phyloP scores from a whole-genome alignment of 2,329 filamentous ascomycete species.

The Sodiomyces alkalinus region DNA sequence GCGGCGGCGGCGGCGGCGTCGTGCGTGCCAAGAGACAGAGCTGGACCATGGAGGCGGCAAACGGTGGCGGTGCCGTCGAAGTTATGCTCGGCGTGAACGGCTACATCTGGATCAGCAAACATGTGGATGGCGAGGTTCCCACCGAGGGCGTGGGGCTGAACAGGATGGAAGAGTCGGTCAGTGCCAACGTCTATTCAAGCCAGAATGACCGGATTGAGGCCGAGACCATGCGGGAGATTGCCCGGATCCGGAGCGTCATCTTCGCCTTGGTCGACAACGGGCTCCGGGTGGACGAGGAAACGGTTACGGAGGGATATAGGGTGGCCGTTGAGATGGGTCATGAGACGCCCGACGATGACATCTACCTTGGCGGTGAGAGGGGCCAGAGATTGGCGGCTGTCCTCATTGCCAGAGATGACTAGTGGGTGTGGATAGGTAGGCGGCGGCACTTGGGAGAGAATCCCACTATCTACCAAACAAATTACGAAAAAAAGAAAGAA shows the following conservation, averaged over 20 bases:
- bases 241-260: constrained; percentile 67
- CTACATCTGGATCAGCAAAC: constrained; percentile 89
- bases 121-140: constrained; percentile 45
- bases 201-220: constrained; percentile 78
- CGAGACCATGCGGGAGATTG: constrained; percentile 75
- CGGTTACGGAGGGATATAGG: constrained; percentile 67
- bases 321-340: constrained; percentile 63
- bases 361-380: constrained; percentile 44
- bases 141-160: constrained; percentile 56
- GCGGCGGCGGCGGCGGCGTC: constrained; percentile 74
- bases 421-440: constrained; percentile 2
- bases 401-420: constrained; percentile 9
- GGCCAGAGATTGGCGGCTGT: constrained; percentile 34
- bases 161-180: constrained; percentile 75
- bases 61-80: constrained; percentile 54
- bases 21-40: constrained; percentile 74
- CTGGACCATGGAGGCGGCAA: constrained; percentile 55
- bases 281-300: constrained; percentile 78
- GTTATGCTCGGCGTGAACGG: constrained; percentile 90
- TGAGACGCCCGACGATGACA: constrained; percentile 40
- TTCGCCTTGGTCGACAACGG: constrained; percentile 69
- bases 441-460: too few species aligned
- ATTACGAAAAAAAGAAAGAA: not conserved
- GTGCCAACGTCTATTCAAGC: constrained; percentile 77
- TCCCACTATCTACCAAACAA: too few species aligned